Conservation (phyloP, 2,329 filamentous ascomycete species). For the Rhynchosporium graminicola region DNA sequence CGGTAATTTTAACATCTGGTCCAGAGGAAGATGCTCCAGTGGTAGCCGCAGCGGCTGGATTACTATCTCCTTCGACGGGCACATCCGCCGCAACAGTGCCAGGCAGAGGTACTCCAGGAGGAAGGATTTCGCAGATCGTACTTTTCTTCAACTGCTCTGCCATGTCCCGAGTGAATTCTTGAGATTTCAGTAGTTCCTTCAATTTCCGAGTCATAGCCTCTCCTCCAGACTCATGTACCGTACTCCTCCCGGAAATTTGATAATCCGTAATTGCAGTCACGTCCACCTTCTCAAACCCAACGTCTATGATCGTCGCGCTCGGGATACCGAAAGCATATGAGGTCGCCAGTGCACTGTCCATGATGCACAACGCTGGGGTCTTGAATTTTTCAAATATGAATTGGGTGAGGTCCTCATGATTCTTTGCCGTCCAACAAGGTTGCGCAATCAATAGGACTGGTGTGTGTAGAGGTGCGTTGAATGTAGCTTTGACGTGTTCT, state of each 20-base stretch:
- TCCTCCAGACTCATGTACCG: constrained; percentile 71
- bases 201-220: constrained; percentile 81
- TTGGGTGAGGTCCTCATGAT: constrained; percentile 84
- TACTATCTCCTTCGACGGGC: constrained; percentile 42
- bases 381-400: constrained; percentile 98
- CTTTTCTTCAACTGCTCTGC: constrained; percentile 71
- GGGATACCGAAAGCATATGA: constrained; percentile 78
- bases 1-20: constrained; percentile 39
- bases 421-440: constrained; percentile 85
- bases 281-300: constrained; percentile 90
- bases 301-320: constrained; percentile 84
- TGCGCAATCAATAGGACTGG: constrained; percentile 89
- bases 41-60: constrained; percentile 40
- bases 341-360: constrained; percentile 85
- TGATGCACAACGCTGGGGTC: constrained; percentile 85
- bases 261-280: constrained; percentile 88
- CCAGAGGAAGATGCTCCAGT: constrained; percentile 40
- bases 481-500: constrained; percentile 84
- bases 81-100: constrained; percentile 52
- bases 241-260: constrained; percentile 64
- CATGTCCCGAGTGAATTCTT: constrained; percentile 65
- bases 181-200: constrained; percentile 61
- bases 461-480: constrained; percentile 91
- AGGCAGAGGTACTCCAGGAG: constrained; percentile 51
- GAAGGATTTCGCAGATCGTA: constrained; percentile 65